phyloP scores from a whole-genome alignment of 495 filamentous ascomycete genomes.

The Daldinia caldariorum region DNA sequence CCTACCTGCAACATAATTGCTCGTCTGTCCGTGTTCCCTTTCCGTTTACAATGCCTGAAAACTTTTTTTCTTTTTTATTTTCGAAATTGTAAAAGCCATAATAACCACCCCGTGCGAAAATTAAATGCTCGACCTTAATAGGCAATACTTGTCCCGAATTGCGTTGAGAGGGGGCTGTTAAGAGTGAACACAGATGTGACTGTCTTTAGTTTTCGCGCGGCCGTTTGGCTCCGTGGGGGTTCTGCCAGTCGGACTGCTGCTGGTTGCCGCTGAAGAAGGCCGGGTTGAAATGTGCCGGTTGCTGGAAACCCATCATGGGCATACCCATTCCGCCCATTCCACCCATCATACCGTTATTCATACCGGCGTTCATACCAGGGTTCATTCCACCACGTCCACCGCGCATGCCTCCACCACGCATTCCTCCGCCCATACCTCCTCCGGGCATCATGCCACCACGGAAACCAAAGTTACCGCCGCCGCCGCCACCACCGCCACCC shows the following conservation, averaged over 20 bases:
- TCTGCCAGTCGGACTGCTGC: slow-evolving; percentile 68
- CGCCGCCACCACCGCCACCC: slow-evolving; percentile 61
- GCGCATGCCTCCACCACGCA: slow-evolving; percentile 79
- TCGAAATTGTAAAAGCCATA: slow-evolving; percentile 9
- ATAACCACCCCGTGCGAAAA: background rate
- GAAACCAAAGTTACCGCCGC: slow-evolving; percentile 66
- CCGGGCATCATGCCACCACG: slow-evolving; percentile 66
- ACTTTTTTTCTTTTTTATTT: background rate
- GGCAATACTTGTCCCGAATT: background rate
- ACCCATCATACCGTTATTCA: slow-evolving; percentile 61
- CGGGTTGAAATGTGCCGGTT: slow-evolving; percentile 79
- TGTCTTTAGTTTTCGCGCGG: slow-evolving; percentile 68
- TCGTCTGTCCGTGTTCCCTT: background rate
- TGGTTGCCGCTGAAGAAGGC: slow-evolving; percentile 78
- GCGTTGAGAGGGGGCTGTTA: background rate
- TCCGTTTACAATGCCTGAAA: slow-evolving; percentile 6
- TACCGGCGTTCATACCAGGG: slow-evolving; percentile 61
- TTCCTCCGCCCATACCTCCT: slow-evolving; percentile 73
- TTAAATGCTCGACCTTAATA: background rate
- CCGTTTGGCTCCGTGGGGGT: slow-evolving; percentile 85
- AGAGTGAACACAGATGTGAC: background rate
- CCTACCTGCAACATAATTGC: slow-evolving; percentile 5
- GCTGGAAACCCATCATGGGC: slow-evolving; percentile 71
- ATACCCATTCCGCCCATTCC: slow-evolving; percentile 72
- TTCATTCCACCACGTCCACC: slow-evolving; percentile 70